A percentile compares a stretch with the other conserved stretches of the same genome.
These are phyloP conservation scores for Tardiomyces depauwii DNA, from an alignment of 1,139 yeast species.

Conservation along the genomic window DNA sequence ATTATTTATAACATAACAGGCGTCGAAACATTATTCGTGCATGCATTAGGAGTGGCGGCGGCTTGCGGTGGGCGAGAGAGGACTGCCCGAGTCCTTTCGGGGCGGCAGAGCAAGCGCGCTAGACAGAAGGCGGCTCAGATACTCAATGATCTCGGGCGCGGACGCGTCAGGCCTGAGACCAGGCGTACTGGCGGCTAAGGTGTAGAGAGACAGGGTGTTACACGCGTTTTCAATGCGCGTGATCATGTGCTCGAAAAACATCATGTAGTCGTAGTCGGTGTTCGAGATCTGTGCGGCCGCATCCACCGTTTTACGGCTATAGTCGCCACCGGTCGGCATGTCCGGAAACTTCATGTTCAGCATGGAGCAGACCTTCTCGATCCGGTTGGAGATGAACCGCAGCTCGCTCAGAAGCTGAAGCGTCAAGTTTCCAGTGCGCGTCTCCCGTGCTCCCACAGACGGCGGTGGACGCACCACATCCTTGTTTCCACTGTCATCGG, in stretches of 20 bases:
- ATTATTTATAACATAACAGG: no score
- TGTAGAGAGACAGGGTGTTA: background rate
- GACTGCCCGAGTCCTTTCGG: no score
- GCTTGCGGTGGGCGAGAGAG: no score
- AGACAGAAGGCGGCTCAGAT: no score
- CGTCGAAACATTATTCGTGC: no score
- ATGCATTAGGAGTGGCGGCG: no score
- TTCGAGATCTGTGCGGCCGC: constrained; percentile 12
- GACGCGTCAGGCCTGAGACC: no score
- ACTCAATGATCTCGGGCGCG: no score
- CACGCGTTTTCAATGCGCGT: constrained; percentile 50
- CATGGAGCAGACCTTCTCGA: constrained; percentile 11
- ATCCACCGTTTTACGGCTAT: constrained; percentile 20
- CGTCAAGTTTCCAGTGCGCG: background rate
- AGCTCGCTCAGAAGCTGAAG: background rate
- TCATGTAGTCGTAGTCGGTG: constrained; percentile 30
- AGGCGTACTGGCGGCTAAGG: no score
- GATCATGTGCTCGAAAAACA: constrained; percentile 50
- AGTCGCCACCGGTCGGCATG: constrained; percentile 14
- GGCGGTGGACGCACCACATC: no score
- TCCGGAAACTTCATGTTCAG: constrained; percentile 16
- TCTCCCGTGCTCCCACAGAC: no score
- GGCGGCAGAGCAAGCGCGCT: no score
- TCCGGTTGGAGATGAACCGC: background rate
- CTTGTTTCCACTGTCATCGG: background rate